Evolutionary conservation across 306 rosid species (phyloP), one percentile per base, ranked within the genome.

Genomic region (Pachyrhizus erosus): DNA sequence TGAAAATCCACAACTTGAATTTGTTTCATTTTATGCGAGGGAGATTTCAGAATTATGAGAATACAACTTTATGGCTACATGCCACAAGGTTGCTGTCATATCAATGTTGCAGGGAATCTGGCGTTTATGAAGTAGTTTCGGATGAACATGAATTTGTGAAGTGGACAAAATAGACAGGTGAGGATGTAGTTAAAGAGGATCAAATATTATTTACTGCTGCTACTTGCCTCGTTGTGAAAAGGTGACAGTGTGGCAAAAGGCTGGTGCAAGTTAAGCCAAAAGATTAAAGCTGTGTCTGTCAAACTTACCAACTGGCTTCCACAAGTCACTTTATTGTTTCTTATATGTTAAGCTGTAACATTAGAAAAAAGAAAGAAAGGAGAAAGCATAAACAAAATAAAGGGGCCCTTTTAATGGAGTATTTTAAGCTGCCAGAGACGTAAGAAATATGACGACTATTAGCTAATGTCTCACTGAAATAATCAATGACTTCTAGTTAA

Each of bases 301-400:
- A 52, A 69, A 7, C 70, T 80, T 78, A 82, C 82, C 84, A 83
- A 79, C 79, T 75, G 80, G 82, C 84, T 73, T 62, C 86, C 86
- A 86, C 29, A 43, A 73, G 0, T 24, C 72, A 12, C 58, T 74
- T 66, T 74, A 55, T 67, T 5, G 33, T 68, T 39, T 52, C 81
- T 79, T 43, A 55, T 73, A 60, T 81, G 39, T 24, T 70, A 70
- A 45, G 75, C 68, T 61, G 23, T 33, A 67, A 40, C 5, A 10
- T 64, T 42, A 29, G 5, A 48, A 76, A 7, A 55, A 49, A 64
- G 3, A 48, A 76, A 6, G n/a, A 48, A 64, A 58, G 48, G 7
- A 10, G 6, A 48, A 71, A 49, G 42, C 61, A 51, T 24, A 62
- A 62, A 72, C 26, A 61, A 51, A 20, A 61, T 20, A 9, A 51